Base-by-base conservation (phyloP, 2,329 filamentous ascomycete genomes). In the Scleromitrula shiraiana region DNA sequence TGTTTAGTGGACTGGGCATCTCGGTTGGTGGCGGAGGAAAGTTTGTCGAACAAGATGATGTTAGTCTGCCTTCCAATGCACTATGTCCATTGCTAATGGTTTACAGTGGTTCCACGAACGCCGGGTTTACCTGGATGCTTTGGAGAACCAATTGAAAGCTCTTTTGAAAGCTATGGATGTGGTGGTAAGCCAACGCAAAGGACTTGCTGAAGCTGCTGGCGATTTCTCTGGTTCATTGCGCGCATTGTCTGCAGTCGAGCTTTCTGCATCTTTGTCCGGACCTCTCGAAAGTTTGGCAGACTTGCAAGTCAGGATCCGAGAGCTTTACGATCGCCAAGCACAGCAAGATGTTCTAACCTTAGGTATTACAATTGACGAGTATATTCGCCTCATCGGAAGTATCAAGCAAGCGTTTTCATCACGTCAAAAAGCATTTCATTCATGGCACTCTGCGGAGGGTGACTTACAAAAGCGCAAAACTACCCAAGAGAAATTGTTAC, bases 301-400 rank as follows among this genome's bases (percentile, higher is more conserved):
- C 59, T 76, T 98, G 2, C 93, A 98, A 66, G 76, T 95, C 52
- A 90, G 91, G 30, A 95, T 98, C 57, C 82, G 85, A 50, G 93
- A 98, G 61, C 80, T 98, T 1, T 97, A 98, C 64, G 89, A 96
- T 59, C 85, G 93, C 19, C 93, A 98, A 67, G 93, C 93, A 9
- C 89, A 96, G 68, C 93, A 98, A 66, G 93, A 98, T 63, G 84
- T 97, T 26, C 75, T 98, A 43, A 98, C 93, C 0, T 82, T 98
- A 55, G 93, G 93, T 30, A 97, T 97, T 62, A 95, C 95, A 36
- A 90, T 98, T 54, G 93, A 98, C 56, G 93, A 98, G 68, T 98
- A 98, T 68, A 94, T 98, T 58, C 88, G 93, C 5, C 70, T 98
- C 36, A 97, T 98, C 59, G 88, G 89, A 26, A 94, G 87, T 47